These are phyloP conservation scores for Backusella parvicylindrica DNA, from an alignment of 192 early-diverging fungal species.

Conservation along the genomic window DNA sequence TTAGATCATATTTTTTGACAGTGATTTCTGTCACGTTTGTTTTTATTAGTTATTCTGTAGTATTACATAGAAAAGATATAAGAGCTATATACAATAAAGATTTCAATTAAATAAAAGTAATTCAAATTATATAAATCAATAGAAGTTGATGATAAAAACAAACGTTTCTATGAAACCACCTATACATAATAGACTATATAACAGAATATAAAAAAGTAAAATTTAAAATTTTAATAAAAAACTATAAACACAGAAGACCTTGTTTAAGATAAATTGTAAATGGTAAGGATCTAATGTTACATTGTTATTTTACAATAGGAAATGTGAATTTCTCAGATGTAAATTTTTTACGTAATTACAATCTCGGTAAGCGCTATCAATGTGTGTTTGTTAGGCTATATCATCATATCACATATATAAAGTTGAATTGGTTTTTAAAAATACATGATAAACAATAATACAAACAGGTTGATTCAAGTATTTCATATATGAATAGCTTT, in stretches of 20 bases:
- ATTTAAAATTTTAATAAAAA: neutral
- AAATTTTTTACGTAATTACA: neutral
- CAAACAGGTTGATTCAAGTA: neutral
- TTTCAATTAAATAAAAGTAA: neutral
- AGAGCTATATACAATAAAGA: neutral
- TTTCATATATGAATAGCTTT: neutral
- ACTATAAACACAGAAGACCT: neutral
- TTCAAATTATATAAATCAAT: neutral
- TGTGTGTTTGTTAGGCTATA: neutral
- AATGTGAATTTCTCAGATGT: neutral
- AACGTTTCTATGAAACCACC: neutral
- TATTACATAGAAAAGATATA: neutral
- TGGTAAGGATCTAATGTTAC: neutral
- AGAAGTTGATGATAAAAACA: neutral
- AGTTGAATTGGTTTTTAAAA: neutral
- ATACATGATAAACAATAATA: neutral
- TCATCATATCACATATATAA: neutral
- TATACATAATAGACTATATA: neutral
- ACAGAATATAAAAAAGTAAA: neutral
- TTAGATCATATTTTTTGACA: neutral
- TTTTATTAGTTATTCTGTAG: neutral
- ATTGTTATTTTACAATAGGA: neutral
- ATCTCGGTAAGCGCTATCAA: neutral
- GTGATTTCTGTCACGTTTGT: neutral
- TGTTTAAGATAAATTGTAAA: neutral